Percentiles rank a stretch among this genome's conserved stretches.
These are phyloP conservation scores for Cocos nucifera DNA, from an alignment of 176 grass and related monocot genomes.

Conservation along the genomic window DNA sequence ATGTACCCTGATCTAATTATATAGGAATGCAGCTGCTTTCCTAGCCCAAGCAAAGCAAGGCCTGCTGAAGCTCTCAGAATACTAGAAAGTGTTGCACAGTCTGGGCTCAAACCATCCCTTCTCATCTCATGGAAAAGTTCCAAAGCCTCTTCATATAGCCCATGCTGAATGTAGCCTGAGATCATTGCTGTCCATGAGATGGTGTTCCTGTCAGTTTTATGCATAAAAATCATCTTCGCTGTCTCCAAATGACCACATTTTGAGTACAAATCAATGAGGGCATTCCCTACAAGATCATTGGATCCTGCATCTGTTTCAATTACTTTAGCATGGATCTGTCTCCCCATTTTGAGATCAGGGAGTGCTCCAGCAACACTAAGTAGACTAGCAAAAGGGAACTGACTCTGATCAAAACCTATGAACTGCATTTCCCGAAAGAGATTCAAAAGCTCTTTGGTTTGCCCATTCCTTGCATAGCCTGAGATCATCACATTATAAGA, in stretches of 20 bases:
- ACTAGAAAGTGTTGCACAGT: conserved; percentile 51
- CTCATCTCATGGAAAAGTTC: conserved; percentile 46
- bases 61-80: conserved; percentile 56
- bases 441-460: conserved; percentile 18
- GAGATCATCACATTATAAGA: conserved; percentile 78
- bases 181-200: conserved; percentile 59
- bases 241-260: conserved; percentile 43
- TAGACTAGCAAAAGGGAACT: conserved; percentile 65
- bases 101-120: conserved; percentile 38
- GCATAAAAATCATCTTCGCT: conserved; percentile 31
- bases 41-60: conserved; percentile 43
- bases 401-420: conserved; percentile 31
- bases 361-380: conserved; percentile 54
- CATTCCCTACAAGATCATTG: conserved; percentile 48
- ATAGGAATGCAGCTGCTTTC: conserved; percentile 52
- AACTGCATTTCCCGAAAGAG: conserved; percentile 56
- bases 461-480: conserved; percentile 43
- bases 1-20: conserved; percentile 42
- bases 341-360: conserved; percentile 49
- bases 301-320: conserved; percentile 35
- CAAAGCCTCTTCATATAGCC: conserved; percentile 36
- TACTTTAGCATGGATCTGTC: conserved; percentile 67
- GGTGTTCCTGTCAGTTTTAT: conserved; percentile 31
- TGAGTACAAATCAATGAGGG: conserved; percentile 67
- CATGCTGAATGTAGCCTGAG: conserved; percentile 53